phyloP scores from a whole-genome alignment of 2,329 filamentous ascomycete genomes.

The Ascochyta clinopodiicola region DNA sequence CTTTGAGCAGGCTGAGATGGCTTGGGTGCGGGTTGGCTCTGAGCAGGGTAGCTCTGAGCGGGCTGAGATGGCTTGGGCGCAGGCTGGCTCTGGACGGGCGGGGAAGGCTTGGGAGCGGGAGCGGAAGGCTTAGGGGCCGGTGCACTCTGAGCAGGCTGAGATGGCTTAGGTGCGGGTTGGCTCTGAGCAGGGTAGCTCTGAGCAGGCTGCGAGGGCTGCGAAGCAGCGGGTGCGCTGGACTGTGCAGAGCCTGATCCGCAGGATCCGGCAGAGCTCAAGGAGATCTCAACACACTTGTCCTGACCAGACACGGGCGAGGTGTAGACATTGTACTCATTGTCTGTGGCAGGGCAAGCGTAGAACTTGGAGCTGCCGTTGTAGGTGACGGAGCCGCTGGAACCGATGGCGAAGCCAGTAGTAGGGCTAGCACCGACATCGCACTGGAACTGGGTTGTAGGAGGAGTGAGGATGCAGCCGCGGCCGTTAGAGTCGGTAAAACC shows the following conservation, averaged over 20 bases:
- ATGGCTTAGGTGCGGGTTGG: neutral
- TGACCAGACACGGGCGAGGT: constrained; percentile 49
- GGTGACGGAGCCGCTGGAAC: constrained; percentile 59
- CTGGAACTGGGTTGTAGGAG: constrained; percentile 65
- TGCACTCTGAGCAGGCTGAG: neutral
- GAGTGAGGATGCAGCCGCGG: constrained; percentile 69
- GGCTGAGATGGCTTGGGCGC: constrained; percentile 5
- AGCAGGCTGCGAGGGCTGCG: constrained; percentile 1
- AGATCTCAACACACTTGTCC: constrained; percentile 59
- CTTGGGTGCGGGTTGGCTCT: constrained; percentile 1
- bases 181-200: neutral
- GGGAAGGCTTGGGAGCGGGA: neutral
- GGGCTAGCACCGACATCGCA: constrained; percentile 61
- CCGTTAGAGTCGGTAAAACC: constrained; percentile 62
- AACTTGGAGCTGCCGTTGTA: constrained; percentile 62
- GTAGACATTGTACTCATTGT: constrained; percentile 65
- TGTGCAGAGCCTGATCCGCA: constrained; percentile 30
- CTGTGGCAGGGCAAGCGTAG: constrained; percentile 66
- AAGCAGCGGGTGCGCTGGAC: constrained; percentile 4
- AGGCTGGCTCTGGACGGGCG: neutral
- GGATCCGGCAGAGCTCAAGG: constrained; percentile 43
- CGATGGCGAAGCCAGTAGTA: constrained; percentile 63
- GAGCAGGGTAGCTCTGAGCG: neutral
- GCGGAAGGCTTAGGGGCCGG: constrained; percentile 3
- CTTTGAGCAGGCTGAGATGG: too few relatives aligned